These are phyloP conservation scores for Xylariaceae sp. DNA, from an alignment of 2,329 filamentous ascomycete genomes.

Conservation along the genomic window DNA sequence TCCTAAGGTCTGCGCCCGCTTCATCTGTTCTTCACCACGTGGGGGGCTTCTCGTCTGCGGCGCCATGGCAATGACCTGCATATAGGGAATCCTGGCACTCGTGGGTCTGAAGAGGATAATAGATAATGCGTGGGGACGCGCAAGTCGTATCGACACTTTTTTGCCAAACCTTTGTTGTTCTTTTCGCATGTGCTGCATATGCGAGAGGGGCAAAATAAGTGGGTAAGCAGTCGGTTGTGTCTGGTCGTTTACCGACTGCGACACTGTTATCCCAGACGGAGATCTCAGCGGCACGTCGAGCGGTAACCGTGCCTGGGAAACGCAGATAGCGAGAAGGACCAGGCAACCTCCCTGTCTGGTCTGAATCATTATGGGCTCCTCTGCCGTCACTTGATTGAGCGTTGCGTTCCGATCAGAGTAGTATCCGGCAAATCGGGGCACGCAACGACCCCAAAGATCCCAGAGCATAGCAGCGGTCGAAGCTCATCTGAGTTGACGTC, in stretches of 20 bases:
- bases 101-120: constrained; percentile 9
- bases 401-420: constrained; percentile 16
- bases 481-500: no score
- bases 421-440: constrained; percentile 12
- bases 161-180: neutral
- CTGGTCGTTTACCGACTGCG: constrained; percentile 4
- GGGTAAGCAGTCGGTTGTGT: neutral
- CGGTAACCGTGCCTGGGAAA: neutral
- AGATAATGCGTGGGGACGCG: constrained; percentile 1
- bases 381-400: constrained; percentile 6
- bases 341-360: no score
- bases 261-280: constrained; percentile 10
- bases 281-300: constrained; percentile 11
- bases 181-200: constrained; percentile 1
- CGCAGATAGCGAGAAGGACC: no score
- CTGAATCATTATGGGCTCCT: neutral
- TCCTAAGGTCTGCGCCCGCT: constrained; percentile 1
- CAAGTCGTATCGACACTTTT: neutral
- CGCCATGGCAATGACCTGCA: constrained; percentile 7
- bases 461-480: constrained; percentile 1
- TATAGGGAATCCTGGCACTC: neutral
- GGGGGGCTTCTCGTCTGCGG: neutral
- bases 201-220: neutral
- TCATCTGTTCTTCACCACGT: neutral
- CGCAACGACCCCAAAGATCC: constrained; percentile 7